Base-by-base conservation (phyloP, 2,329 filamentous ascomycete species). In the Oidium heveae region DNA sequence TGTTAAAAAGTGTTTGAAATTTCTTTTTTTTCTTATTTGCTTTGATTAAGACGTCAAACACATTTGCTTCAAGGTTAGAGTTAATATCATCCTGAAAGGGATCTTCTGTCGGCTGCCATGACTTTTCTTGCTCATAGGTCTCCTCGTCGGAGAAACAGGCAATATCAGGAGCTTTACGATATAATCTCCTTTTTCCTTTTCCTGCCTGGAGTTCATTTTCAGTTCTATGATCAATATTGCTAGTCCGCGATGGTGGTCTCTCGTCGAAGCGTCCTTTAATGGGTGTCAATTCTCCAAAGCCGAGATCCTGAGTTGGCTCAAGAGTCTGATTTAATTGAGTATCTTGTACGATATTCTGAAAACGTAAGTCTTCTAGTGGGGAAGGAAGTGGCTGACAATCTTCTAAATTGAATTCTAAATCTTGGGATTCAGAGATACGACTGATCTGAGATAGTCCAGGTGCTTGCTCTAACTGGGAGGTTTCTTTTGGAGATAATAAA, bases 261-360 rank as follows among this genome's bases (percentile, higher is more conserved):
- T 78, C 74, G 54, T 79, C 62, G 65, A 86, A 87, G 51, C 82
- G 73, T 56, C 74, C 71, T 57, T 76, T 80, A 52, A 86, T 72
- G 46, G 86, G 85, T 0, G 84, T 84, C 55, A 79, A 81, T 55
- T 80, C 71, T 43, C 80, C 75, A 60, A 91, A 85, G 0, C 86
- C 87, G 18, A 69, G 74, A 64, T 94, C 88, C 64, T 94, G 87
- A 1, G 86, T 91, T 0, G 80, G 78, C 56, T 88, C 82, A 5
- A 85, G 72, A 52, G 82, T 70, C 33, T 85, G 78, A 0, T 83
- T 85, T 20, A 74, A 66, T 61, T 88, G 82, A 0, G 81, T 83
- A 50, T 72, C 67, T 9, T 69, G 69, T 36, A 77, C 64, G 3
- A 80, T 64, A 58, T 73, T 79, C 58, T 76, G 76, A 33, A 80